A percentile compares a stretch with the other conserved stretches of the same genome.
Evolutionary conservation across 2,329 filamentous ascomycete genomes (phyloP).

Genomic region (Pseudogymnoascus sp.): DNA sequence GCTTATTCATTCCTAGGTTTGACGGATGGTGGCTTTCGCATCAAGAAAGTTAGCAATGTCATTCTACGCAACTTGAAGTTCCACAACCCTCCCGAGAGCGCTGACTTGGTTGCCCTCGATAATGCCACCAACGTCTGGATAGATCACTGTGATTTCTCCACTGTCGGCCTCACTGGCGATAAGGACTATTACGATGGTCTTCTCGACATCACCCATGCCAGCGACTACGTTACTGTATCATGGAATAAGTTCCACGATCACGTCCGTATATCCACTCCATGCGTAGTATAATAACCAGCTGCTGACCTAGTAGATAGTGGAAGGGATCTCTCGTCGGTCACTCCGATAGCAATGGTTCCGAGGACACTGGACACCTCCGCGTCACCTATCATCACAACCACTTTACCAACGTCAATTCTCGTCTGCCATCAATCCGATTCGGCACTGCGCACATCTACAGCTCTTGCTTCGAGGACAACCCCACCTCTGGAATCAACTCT

Average conservation of each 20-base stretch:
- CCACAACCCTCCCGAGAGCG: constrained; percentile 35
- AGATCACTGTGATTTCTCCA: constrained; percentile 22
- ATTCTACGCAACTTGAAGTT: constrained; percentile 44
- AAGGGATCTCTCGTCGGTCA: constrained; percentile 25
- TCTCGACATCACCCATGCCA: constrained; percentile 37
- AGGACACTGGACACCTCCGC: constrained; percentile 23
- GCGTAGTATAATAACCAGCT: background rate
- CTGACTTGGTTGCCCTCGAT: constrained; percentile 40
- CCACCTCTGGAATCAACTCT: constrained; percentile 46
- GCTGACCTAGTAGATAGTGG: constrained; percentile 4
- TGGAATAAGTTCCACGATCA: constrained; percentile 39
- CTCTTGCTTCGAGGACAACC: constrained; percentile 36
- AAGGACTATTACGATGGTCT: constrained; percentile 38
- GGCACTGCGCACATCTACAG: constrained; percentile 56
- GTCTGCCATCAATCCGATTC: constrained; percentile 53
- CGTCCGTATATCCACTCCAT: background rate
- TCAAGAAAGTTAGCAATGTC: constrained; percentile 40
- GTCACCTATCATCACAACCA: constrained; percentile 23
- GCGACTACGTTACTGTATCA: constrained; percentile 36
- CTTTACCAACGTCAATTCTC: constrained; percentile 18
- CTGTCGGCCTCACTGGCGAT: constrained; percentile 28
- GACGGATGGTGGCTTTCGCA: constrained; percentile 35
- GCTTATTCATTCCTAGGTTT: constrained; percentile 25
- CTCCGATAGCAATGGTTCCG: constrained; percentile 22
- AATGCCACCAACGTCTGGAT: constrained; percentile 30